Base-by-base conservation (phyloP, 1,139 yeast genomes). In the Sugiyamaella xylanicola region DNA sequence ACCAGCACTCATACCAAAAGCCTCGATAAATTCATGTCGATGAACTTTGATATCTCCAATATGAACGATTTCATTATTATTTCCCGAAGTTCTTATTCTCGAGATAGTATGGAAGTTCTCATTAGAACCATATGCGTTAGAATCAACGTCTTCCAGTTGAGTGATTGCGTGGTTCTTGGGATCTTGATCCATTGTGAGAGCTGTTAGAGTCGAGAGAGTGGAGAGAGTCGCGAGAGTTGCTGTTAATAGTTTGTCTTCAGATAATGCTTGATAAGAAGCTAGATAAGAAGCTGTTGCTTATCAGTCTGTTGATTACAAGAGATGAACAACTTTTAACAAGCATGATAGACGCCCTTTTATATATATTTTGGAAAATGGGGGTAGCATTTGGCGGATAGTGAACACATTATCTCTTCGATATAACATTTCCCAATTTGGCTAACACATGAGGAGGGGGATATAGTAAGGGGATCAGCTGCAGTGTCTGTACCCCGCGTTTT, bases 41-140 rank as follows among this genome's bases (percentile, higher is more conserved):
- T 81, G 76, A 63, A 86, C 88, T 66, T 79, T 83, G 58, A 86
- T 84, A 64, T 83, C 81, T 15, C 96, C 96, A 62, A 88, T 80
- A 62, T 77, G 84, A 57, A 88, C 77, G 67, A 81, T 84, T 56
- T 86, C 86, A 42, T 84, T 64, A 60, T 76, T 71, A n/a, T 64
- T 68, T 48, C 77, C 75, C 7, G 74, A 66, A 13, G 76, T 72
- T 54, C 65, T 65, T 47, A 74, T 65, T 29, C 62, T 63, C 17
- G 63, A 53, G 41, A 61, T 53, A 3, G 32, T 17, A 17, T 44
- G 54, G 25, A 37, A 29, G 17, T 21, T 39, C 27, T 42, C 52
- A 27, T 43, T 13, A 22, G 44, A 36, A 25, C 25, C 50, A n/a
- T 13, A 16, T 4, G 11, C 32, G 4, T 49, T 41, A 25, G 27